These are phyloP conservation scores for Medakamo hakoo DNA, from an alignment of 139 green algal species.

Conservation along the genomic window DNA sequence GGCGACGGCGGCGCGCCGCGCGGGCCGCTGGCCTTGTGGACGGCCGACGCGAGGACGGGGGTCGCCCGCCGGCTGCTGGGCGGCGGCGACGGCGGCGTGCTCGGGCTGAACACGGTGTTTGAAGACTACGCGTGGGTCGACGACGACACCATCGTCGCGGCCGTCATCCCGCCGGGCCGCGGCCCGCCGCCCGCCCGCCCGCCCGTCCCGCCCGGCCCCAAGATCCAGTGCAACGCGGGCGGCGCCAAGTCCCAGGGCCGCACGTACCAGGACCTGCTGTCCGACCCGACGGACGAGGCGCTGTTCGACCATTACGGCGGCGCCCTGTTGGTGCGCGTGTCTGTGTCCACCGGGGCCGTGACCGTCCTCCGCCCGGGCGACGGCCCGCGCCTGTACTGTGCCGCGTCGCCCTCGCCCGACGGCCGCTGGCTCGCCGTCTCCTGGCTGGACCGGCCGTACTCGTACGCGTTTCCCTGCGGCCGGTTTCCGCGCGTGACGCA, in stretches of 20 bases:
- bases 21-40: constrained; percentile 66
- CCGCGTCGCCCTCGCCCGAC: constrained; percentile 64
- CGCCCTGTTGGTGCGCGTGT: constrained; percentile 46
- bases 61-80: constrained; percentile 33
- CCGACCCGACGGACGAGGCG: constrained; percentile 66
- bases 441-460: constrained; percentile 81
- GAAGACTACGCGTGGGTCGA: constrained; percentile 67
- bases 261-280: constrained; percentile 88
- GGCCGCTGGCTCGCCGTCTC: constrained; percentile 62
- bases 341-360: constrained; percentile 28
- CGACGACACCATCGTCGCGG: constrained; percentile 58
- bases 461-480: constrained; percentile 69
- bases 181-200: constrained; percentile 20
- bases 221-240: constrained; percentile 61
- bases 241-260: constrained; percentile 61
- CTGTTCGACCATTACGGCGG: constrained; percentile 82
- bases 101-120: constrained; percentile 50
- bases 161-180: constrained; percentile 26
- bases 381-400: constrained; percentile 55
- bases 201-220: constrained; percentile 44
- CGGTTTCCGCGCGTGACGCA: constrained; percentile 76
- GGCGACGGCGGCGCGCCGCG: constrained; percentile 34
- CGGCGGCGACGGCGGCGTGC: too few species aligned
- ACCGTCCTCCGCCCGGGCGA: constrained; percentile 25
- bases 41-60: constrained; percentile 54